Evolutionary conservation across 768 basidiomycete species (phyloP).

Genomic region (Amanita rubescens): DNA sequence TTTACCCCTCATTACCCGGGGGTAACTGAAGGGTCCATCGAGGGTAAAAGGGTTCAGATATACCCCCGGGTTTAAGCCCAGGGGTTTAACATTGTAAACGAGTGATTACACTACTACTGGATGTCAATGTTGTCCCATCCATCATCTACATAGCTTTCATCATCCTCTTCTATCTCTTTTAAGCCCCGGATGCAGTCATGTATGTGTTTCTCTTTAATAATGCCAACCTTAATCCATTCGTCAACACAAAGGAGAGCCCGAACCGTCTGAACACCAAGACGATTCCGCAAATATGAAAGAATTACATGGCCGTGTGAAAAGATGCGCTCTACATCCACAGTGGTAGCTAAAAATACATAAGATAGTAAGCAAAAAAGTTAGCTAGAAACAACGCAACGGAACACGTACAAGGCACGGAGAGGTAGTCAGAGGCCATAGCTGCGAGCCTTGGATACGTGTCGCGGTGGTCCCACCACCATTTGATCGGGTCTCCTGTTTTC

Average conservation of each 20-base stretch:
- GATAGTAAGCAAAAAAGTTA: too few species aligned
- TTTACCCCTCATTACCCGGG: conserved; percentile 4
- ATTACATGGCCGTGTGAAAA: neutral
- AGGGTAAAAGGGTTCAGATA: neutral
- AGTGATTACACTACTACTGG: too few species aligned
- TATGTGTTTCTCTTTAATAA: neutral
- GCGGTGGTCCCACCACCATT: neutral
- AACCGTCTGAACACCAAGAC: neutral
- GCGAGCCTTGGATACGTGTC: neutral
- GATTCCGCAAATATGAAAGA: neutral
- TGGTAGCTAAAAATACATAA: neutral
- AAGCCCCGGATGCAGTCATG: too few species aligned
- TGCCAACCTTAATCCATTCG: neutral
- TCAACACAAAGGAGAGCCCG: neutral
- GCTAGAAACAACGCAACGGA: too few species aligned
- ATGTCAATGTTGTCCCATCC: too few species aligned
- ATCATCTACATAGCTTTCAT: too few species aligned
- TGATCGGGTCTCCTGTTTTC: neutral
- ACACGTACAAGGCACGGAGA: neutral
- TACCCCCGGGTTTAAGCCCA: neutral
- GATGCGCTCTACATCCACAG: neutral
- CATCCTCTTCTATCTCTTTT: too few species aligned
- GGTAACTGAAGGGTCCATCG: neutral
- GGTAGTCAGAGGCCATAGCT: neutral
- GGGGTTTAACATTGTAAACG: neutral